phyloP scores from a whole-genome alignment of 2,329 filamentous ascomycete genomes.

The Trichoderma semiorbis region DNA sequence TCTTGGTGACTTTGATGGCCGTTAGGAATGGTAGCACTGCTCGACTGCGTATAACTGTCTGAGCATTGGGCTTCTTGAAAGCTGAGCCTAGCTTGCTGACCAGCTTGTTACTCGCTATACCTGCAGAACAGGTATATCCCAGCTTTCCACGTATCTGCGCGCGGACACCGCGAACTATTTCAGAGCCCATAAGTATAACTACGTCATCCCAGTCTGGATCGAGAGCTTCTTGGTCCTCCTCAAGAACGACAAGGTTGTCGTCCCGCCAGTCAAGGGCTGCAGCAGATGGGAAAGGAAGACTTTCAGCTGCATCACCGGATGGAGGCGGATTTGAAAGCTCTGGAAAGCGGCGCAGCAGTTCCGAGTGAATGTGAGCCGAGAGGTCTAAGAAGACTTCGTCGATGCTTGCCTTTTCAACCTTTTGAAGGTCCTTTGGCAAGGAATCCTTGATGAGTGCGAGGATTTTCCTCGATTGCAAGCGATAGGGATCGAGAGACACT shows the following conservation, averaged over 20 bases:
- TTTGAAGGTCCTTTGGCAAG: constrained; percentile 63
- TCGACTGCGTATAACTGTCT: constrained; percentile 88
- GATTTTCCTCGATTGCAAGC: constrained; percentile 79
- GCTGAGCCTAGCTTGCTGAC: constrained; percentile 89
- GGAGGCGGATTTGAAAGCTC: constrained; percentile 64
- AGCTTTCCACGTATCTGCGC: constrained; percentile 64
- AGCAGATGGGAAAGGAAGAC: constrained; percentile 64
- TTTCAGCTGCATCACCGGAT: constrained; percentile 68
- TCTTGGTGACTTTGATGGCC: constrained; percentile 89
- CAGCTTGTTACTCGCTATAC: constrained; percentile 89
- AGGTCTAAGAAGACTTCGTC: constrained; percentile 96
- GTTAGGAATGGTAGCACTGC: constrained; percentile 76
- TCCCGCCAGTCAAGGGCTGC: constrained; percentile 78
- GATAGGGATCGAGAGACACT: constrained; percentile 89
- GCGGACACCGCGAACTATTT: constrained; percentile 78
- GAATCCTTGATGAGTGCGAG: constrained; percentile 71
- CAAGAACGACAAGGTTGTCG: constrained; percentile 77
- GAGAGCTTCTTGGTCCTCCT: constrained; percentile 69
- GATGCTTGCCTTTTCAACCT: constrained; percentile 88
- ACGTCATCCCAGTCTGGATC: constrained; percentile 98
- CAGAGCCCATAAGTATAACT: constrained; percentile 78
- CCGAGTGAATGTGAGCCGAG: constrained; percentile 74
- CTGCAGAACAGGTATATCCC: constrained; percentile 87
- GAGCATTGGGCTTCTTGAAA: constrained; percentile 88
- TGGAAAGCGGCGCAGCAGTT: constrained; percentile 72